Conservation (phyloP, 257 asterid genomes). For the Ligustrum vulgare region DNA sequence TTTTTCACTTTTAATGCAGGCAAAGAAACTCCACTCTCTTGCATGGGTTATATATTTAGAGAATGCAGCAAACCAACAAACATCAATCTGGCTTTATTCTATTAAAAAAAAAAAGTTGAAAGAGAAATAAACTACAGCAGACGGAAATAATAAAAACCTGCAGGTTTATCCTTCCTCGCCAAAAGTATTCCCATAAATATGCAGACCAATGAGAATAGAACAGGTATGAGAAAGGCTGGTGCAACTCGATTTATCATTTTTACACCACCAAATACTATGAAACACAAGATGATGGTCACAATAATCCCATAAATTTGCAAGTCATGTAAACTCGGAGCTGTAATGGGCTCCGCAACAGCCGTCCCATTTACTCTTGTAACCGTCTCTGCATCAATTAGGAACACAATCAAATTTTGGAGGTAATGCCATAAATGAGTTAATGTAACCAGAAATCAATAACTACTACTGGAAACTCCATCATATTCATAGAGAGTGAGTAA, state of each 20-base stretch:
- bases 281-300: conserved; percentile 88
- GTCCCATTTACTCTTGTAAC: conserved; percentile 82
- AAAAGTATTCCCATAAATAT: conserved; percentile 80
- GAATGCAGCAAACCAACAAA: conserved; percentile 1
- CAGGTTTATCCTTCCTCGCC: conserved; percentile 73
- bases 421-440: background rate
- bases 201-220: conserved; percentile 78
- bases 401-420: conserved; percentile 29
- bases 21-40: conserved; percentile 1
- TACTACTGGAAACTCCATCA: background rate
- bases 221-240: conserved; percentile 94
- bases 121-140: conserved; percentile 16
- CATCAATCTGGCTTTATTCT: conserved; percentile 7
- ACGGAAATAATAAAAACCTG: conserved; percentile 44
- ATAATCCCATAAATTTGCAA: conserved; percentile 92
- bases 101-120: background rate
- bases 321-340: conserved; percentile 95
- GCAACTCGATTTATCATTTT: conserved; percentile 97
- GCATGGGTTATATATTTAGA: background rate
- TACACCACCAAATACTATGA: conserved; percentile 98
- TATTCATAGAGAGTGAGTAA: background rate
- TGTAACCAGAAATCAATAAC: background rate
- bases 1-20: background rate
- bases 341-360: conserved; percentile 66
- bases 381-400: conserved; percentile 55